These are phyloP conservation scores for Candida albicans DNA, from an alignment of 1,139 yeast genomes.

Conservation along the genomic window DNA sequence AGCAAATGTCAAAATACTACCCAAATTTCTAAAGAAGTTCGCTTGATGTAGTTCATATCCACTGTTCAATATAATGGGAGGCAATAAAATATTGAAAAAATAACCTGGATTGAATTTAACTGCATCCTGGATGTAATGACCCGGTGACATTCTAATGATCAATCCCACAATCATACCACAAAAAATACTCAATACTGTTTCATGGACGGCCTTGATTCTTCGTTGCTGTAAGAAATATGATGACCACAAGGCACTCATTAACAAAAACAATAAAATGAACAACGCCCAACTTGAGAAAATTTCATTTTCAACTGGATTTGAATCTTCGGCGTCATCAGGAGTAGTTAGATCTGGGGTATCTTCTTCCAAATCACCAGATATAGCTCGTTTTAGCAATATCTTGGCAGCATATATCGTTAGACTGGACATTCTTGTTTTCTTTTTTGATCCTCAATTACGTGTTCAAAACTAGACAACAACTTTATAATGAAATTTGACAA, in stretches of 20 bases:
- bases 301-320: conserved; percentile 95
- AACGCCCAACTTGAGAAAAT: conserved; percentile 97
- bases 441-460: background rate
- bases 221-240: conserved; percentile 90
- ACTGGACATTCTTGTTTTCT: conserved; percentile 24
- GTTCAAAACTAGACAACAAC: background rate
- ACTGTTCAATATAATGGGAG: conserved; percentile 93
- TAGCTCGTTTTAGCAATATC: conserved; percentile 30
- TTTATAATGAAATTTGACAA: background rate
- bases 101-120: conserved; percentile 93
- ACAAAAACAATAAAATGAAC: conserved; percentile 75
- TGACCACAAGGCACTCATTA: conserved; percentile 92
- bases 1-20: conserved; percentile 90
- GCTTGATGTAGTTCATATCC: conserved; percentile 97
- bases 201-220: conserved; percentile 91
- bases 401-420: conserved; percentile 28
- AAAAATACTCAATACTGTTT: conserved; percentile 91
- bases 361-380: conserved; percentile 29
- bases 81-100: conserved; percentile 89
- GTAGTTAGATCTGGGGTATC: conserved; percentile 49
- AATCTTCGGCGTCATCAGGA: conserved; percentile 60
- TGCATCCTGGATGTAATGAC: conserved; percentile 95
- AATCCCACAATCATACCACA: conserved; percentile 97
- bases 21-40: conserved; percentile 88
- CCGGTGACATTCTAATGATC: conserved; percentile 85